Evolutionary conservation across 1,284 basidiomycete species (phyloP).

Genomic region (Trichosporon coremiiforme): DNA sequence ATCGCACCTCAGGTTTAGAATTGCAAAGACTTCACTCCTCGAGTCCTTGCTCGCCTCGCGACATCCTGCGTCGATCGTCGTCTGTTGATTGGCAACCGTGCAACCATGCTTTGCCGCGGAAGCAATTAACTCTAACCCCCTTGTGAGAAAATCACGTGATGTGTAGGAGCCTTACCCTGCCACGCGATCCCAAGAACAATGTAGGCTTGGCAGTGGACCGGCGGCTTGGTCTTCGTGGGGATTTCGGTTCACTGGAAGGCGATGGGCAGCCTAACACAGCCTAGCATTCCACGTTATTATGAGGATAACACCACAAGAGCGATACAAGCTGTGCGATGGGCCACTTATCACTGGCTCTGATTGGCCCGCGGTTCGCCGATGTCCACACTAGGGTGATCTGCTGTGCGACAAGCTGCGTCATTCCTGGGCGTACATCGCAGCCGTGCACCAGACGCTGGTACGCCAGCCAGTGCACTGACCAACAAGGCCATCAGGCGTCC

Average conservation of each 20-base stretch:
- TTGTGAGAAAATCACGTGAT: background rate
- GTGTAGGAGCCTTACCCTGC: background rate
- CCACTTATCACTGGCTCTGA: conserved; percentile 3
- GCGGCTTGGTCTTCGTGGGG: background rate
- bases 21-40: background rate
- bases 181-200: background rate
- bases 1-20: background rate
- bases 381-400: background rate
- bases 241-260: background rate
- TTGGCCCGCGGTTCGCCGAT: background rate
- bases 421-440: conserved; percentile 2
- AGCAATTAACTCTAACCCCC: background rate
- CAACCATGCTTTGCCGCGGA: background rate
- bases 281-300: background rate
- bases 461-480: too few species aligned
- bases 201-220: background rate
- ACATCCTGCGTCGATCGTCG: background rate
- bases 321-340: conserved; percentile 4
- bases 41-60: background rate
- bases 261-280: background rate
- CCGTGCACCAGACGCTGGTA: too few species aligned
- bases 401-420: background rate
- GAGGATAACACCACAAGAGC: background rate
- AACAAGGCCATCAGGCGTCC: too few species aligned
- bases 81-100: conserved; percentile 5